Conservation (phyloP, 352 stramenopile species). For the Globisporangium spinosum region DNA sequence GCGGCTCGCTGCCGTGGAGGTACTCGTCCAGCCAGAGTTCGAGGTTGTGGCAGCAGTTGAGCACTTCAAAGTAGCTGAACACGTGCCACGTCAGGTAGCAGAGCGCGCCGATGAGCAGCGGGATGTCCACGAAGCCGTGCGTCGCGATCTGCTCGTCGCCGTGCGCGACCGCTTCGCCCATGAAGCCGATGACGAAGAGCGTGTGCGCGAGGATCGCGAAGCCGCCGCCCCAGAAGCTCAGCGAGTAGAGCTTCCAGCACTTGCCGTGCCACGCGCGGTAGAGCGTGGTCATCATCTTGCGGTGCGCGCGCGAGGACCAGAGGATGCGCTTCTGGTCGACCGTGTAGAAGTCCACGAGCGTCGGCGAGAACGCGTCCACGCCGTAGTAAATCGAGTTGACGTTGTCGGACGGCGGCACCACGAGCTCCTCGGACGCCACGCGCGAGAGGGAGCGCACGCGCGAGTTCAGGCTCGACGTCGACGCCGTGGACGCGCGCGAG, state of each 20-base stretch:
- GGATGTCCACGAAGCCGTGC: constrained; percentile 52
- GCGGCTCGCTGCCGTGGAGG: constrained; percentile 66
- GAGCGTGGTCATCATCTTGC: constrained; percentile 89
- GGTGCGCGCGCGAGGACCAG: constrained; percentile 81
- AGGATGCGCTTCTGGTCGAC: constrained; percentile 82
- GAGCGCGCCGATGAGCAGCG: constrained; percentile 50
- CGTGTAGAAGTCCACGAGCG: constrained; percentile 86
- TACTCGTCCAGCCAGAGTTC: constrained; percentile 86
- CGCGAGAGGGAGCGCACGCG: constrained; percentile 25
- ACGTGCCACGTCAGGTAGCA: constrained; percentile 57
- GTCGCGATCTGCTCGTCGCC: constrained; percentile 25
- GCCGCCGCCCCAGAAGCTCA: constrained; percentile 69
- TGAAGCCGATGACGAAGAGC: constrained; percentile 56
- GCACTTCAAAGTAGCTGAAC: constrained; percentile 82
- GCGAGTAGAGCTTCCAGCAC: constrained; percentile 64
- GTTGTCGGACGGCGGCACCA: constrained; percentile 66
- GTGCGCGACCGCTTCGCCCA: constrained; percentile 53
- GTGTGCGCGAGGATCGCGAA: constrained; percentile 53
- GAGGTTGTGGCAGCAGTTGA: constrained; percentile 88
- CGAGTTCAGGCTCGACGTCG: constrained; percentile 19
- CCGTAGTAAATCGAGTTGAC: constrained; percentile 86
- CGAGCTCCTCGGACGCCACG: constrained; percentile 73
- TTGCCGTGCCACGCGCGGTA: constrained; percentile 69
- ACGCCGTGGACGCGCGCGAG: constrained; percentile 49
- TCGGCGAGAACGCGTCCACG: constrained; percentile 82